These are phyloP conservation scores for Rubus idaeus DNA, from an alignment of 306 rosid genomes.

Conservation along the genomic window DNA sequence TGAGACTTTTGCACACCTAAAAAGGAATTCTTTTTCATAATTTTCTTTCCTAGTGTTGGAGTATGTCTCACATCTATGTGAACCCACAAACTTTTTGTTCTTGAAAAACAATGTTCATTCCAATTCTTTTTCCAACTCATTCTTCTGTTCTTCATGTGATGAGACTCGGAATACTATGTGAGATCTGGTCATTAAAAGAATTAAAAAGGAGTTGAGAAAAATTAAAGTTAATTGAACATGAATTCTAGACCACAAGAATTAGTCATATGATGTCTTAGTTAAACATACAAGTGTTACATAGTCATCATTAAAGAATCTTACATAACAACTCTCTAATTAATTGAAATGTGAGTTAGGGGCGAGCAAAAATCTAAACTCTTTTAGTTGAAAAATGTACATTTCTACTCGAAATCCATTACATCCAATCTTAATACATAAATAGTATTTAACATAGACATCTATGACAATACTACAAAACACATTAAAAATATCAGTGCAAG, in stretches of 20 bases:
- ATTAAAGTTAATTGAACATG: background rate
- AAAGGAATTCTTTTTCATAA: background rate
- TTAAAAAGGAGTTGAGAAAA: background rate
- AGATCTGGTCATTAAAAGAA: background rate
- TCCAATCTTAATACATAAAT: too few relatives aligned
- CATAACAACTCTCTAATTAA: background rate
- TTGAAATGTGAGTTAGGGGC: background rate
- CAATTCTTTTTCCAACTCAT: background rate
- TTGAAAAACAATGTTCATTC: background rate
- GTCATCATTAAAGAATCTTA: background rate
- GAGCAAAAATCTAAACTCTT: too few relatives aligned
- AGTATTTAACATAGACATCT: too few relatives aligned
- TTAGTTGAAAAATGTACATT: too few relatives aligned
- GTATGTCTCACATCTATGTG: background rate
- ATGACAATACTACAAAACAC: too few relatives aligned
- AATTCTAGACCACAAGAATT: background rate
- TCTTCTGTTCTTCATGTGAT: constrained; percentile 1
- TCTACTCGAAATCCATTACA: too few relatives aligned
- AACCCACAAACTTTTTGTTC: constrained; percentile 1
- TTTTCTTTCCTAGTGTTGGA: background rate
- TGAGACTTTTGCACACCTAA: background rate
- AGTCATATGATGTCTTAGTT: background rate
- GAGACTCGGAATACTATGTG: background rate
- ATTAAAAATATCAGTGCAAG: too few relatives aligned
- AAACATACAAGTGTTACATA: background rate